Base-by-base conservation (phyloP, 1,284 basidiomycete species). In the Ustilago lituana region DNA sequence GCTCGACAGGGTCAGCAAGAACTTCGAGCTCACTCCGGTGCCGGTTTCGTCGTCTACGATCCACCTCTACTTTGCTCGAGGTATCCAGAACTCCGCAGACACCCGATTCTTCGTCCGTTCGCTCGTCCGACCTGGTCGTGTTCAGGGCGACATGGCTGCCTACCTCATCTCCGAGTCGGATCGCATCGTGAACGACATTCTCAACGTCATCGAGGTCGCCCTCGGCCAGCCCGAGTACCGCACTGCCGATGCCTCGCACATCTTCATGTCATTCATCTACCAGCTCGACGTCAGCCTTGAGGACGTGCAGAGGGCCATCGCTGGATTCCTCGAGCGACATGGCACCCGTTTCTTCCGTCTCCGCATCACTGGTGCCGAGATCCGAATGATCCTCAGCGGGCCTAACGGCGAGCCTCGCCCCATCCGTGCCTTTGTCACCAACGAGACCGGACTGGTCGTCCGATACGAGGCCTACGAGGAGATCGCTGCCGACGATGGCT, bases 401-500 rank as follows among this genome's bases (percentile, higher is more conserved):
- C 88, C 86, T 62, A 92, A 95, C 73, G 59, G 67, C 39, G 94
- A 94, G 77, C 89, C 92, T 43, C 92, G 92, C 7, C 93, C 95
- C 10, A 93, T 98, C 81, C 93, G 96, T 38, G 94, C 94, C 76
- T 90, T 98, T 82, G 95, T 98, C 83, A 93, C 96, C 85, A 99
- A 98, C 83, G 93, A 97, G 49, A 96, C 94, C 37, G 95, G 95
- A 43, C 98, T 98, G 85, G 92, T 98, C 73, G 95, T 98, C 83
- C 95, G 97, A 83, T 98, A 91, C 86, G 92, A 95, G 82, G 92
- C 91, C n/a, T 99, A 99, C 85, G 94, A 98, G 84, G 96, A 99
- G 85, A 93, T 98, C 76, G 90, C 89, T 38, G 96, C 92, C 41
- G 94, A 98, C 82, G 94, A 92, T 84, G 95, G 95, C 45, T 90